Base-by-base conservation (phyloP, 306 rosid genomes). In the Dryas octopetala region DNA sequence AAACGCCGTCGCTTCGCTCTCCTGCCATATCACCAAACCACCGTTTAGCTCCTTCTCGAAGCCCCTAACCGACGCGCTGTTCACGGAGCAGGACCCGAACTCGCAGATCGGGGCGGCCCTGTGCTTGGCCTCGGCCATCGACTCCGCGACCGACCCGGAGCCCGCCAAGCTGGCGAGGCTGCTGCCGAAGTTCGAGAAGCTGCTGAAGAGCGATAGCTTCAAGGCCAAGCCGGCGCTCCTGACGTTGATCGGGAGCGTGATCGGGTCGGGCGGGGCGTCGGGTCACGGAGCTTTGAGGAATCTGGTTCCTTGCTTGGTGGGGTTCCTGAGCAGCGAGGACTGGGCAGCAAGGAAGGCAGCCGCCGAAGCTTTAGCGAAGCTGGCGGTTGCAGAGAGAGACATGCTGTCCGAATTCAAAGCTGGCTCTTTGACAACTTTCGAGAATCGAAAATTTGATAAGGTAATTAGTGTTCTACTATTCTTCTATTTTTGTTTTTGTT, bases 341-440 rank as follows among this genome's bases (percentile, higher is more conserved):
- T 96, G 99, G 99, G 89, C 96, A 16, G 91, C 90, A 55, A 85
- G 99, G 78, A 96, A 92, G 81, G 91, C 97, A 4, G 84, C 97
- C n/a, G 93, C 96, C 6, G 99, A 92, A 86, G 86, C 96, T 7
- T 83, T 96, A 53, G 52, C 70, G 50, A 84, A 86, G 78, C 74
- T 96, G 72, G 98, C 99, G 4, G 76, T 71, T 14, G 84, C 75
- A 68, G 91, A 90, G 88, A 83, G 86, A 72, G 90, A 90, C 17
- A 19, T 61, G 49, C 75, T 96, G 50, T 63, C 93, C 44, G 99
- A 90, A 79, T 90, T 89, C 79, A 96, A 96, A 86, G 77, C 89
- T 16, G 86, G 80, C 4, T 81, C 88, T 51, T 28, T 96, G 79
- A 88, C 68, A 76, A 89, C 88, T 50, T 84, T 92, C 7, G 98